A percentile compares a stretch with the other conserved stretches of the same genome.
Conservation (phyloP, 2,329 filamentous ascomycete species). For the Hirsutella minnesotensis region DNA sequence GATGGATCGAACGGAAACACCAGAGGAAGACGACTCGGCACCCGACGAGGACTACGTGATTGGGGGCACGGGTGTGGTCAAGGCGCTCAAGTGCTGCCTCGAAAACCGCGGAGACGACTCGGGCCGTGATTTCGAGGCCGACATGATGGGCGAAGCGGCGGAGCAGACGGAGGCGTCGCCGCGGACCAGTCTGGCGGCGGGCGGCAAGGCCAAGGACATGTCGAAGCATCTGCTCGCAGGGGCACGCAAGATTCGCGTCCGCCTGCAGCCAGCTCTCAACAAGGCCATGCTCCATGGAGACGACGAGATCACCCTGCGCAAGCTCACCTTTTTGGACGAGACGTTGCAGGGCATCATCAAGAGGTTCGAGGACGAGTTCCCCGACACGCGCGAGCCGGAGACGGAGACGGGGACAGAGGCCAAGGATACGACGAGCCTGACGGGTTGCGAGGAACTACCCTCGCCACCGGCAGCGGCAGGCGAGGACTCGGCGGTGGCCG, state of each 20-base stretch:
- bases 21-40: conserved; percentile 55
- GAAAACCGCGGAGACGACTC: conserved; percentile 61
- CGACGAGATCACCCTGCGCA: conserved; percentile 69
- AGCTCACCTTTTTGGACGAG: conserved; percentile 75
- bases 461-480: conserved; percentile 13
- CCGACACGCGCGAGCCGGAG: conserved; percentile 55
- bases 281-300: conserved; percentile 57
- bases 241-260: conserved; percentile 74
- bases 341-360: conserved; percentile 87
- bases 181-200: conserved; percentile 24
- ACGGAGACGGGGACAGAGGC: not conserved
- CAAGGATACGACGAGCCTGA: not conserved
- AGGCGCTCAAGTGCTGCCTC: conserved; percentile 82
- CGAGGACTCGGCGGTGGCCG: conserved; percentile 21
- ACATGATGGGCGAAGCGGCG: conserved; percentile 32
- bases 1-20: conserved; percentile 32
- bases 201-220: conserved; percentile 73
- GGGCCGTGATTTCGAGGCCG: conserved; percentile 36
- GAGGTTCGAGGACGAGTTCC: conserved; percentile 92
- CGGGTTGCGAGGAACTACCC: conserved; percentile 10
- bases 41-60: conserved; percentile 94
- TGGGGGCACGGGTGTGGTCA: conserved; percentile 87
- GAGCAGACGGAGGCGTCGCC: conserved; percentile 24
- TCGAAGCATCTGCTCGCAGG: conserved; percentile 80
- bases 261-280: conserved; percentile 72